A percentile compares a stretch with the other conserved stretches of the same genome.
Evolutionary conservation across 2,329 filamentous ascomycete genomes (phyloP).

Genomic region (Sarocladiaceae sp.): DNA sequence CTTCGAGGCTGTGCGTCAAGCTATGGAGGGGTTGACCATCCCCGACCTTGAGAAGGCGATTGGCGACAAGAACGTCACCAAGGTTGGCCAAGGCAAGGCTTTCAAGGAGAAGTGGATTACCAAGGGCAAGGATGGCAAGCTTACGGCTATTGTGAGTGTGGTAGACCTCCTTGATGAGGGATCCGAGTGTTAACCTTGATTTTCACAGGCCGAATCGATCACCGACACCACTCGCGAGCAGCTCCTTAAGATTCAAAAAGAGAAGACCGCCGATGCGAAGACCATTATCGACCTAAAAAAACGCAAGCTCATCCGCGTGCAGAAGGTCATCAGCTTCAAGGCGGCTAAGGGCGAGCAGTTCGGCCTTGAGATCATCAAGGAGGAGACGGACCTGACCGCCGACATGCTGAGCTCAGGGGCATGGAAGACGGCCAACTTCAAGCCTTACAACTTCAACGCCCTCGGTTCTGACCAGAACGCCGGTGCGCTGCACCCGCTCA

Average conservation of each 20-base stretch:
- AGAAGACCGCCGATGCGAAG: constrained; percentile 67
- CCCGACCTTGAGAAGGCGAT: constrained; percentile 63
- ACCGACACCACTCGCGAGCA: constrained; percentile 72
- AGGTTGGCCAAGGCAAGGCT: constrained; percentile 89
- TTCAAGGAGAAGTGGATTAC: constrained; percentile 74
- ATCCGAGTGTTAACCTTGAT: constrained; percentile 9
- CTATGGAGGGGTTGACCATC: constrained; percentile 76
- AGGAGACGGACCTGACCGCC: constrained; percentile 89
- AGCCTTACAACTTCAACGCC: constrained; percentile 72
- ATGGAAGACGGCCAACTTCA: constrained; percentile 91
- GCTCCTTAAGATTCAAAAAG: constrained; percentile 65
- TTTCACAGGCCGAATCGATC: constrained; percentile 59
- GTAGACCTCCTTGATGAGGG: too few species aligned
- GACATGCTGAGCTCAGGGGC: constrained; percentile 85
- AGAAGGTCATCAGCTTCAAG: constrained; percentile 81
- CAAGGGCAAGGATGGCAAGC: constrained; percentile 52
- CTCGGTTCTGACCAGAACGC: constrained; percentile 55
- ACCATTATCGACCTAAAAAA: constrained; percentile 78
- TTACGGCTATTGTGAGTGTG: constrained; percentile 43
- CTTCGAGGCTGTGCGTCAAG: constrained; percentile 65
- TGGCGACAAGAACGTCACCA: constrained; percentile 66
- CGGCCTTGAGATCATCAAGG: constrained; percentile 79
- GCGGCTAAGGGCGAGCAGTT: constrained; percentile 83
- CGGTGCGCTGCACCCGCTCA: constrained; percentile 64
- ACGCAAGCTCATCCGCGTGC: constrained; percentile 77